These are phyloP conservation scores for Dissophora ornata DNA, from an alignment of 192 early-diverging fungal genomes.

Conservation along the genomic window DNA sequence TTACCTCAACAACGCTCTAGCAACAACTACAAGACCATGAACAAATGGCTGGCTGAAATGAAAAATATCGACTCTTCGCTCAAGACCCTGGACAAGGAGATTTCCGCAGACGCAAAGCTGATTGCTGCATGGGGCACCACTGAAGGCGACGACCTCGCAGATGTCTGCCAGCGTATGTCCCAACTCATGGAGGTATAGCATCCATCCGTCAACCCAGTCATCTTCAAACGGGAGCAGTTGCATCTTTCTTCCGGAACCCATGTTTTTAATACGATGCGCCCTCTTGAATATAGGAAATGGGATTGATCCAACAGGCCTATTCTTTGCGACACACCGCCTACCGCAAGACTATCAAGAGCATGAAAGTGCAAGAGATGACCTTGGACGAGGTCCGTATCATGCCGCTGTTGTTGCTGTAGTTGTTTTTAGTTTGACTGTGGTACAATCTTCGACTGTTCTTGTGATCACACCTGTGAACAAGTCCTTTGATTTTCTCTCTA, in stretches of 20 bases:
- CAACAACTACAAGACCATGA: conserved; percentile 48
- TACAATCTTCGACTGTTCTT: conserved; percentile 10
- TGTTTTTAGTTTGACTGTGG: neutral
- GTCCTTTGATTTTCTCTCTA: neutral
- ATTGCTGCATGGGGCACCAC: conserved; percentile 37
- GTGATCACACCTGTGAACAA: conserved; percentile 5
- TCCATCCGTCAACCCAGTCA: neutral
- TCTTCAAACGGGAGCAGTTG: too few species aligned
- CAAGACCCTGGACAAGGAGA: conserved; percentile 50
- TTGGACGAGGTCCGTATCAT: conserved; percentile 36
- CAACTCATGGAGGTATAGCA: conserved; percentile 55
- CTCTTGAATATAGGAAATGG: conserved; percentile 33
- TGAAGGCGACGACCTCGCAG: conserved; percentile 47
- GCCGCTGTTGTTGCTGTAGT: too few species aligned
- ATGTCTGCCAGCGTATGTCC: conserved; percentile 49
- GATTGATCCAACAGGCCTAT: conserved; percentile 44
- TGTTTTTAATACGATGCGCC: too few species aligned
- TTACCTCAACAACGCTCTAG: conserved; percentile 4
- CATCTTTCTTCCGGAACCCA: too few species aligned
- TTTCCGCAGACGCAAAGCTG: conserved; percentile 45
- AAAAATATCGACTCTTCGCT: conserved; percentile 48
- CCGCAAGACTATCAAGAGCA: conserved; percentile 46
- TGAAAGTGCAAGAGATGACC: conserved; percentile 47
- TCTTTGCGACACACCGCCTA: conserved; percentile 36
- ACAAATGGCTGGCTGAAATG: conserved; percentile 54